Base-by-base conservation (phyloP, 768 basidiomycete genomes). In the Chalciporus piperatus region DNA sequence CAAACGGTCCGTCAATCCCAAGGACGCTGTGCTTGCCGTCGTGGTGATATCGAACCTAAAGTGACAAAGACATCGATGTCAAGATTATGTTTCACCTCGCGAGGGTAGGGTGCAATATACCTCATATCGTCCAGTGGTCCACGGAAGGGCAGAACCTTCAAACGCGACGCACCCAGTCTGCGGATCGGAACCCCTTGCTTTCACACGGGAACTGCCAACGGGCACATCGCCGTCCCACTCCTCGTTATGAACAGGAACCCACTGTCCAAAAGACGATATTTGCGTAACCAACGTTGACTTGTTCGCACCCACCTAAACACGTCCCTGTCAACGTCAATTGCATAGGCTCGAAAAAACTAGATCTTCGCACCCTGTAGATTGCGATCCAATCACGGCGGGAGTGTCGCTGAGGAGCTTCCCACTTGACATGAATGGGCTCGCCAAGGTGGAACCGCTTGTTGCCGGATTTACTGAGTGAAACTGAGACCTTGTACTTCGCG, bases 1-100 rank as follows among this genome's bases (percentile, higher is more conserved):
- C 92, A 51, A 98, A 74, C 8, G 93, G 92, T 2, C 86, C 89
- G 43, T 89, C 84, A 47, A 87, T 63, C 47, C 84, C 82, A 81
- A 98, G 88, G 50, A 98, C 97, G 68, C 94, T 97, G 71, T 99
- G 90, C 68, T 95, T 98, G 43, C 93, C 94, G 67, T 97, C 92
- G 63, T 98, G 95, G 62, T 99, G 97, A 65, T 94, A 95, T 3
- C 92, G 85, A 53, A 88, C 75, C 88, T 89, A 55, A 23, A 44
- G 41, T 41, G n/a, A 45, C 14, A 39, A 4, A 25, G 32, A 45
- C n/a, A 5, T 40, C 16, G 20, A 30, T 30, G 47, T 62, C 47
- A 48, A 43, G n/a, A 37, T 30, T 30, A 22, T 20, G 12, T 28
- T 25, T 27, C 23, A 22, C 6, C n/a, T n/a, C n/a, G n/a, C 33